phyloP scores from a whole-genome alignment of 1,284 basidiomycete species.

The Phellinidium pouzarii region DNA sequence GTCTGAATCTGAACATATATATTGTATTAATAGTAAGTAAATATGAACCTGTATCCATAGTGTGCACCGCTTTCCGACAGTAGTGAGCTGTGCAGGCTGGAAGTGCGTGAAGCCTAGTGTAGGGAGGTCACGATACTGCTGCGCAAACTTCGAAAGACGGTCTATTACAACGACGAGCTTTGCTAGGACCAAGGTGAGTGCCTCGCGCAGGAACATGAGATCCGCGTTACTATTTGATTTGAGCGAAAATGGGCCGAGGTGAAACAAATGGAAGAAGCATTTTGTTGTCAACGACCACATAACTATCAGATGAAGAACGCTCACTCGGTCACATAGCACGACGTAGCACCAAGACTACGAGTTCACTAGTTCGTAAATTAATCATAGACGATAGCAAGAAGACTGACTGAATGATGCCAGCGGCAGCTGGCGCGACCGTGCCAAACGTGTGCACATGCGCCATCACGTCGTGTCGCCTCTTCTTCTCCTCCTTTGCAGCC shows the following conservation, averaged over 20 bases:
- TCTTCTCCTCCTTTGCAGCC: conserved; percentile 94
- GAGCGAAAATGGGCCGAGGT: not conserved
- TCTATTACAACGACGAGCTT: conserved; percentile 89
- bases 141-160: conserved; percentile 76
- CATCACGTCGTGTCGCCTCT: conserved; percentile 98
- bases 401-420: conserved; percentile 93
- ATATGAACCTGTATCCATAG: conserved; percentile 84
- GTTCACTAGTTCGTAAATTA: conserved; percentile 4
- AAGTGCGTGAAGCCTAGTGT: conserved; percentile 98
- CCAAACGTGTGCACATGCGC: conserved; percentile 99
- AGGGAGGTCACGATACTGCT: conserved; percentile 70
- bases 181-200: conserved; percentile 77
- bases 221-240: conserved; percentile 75
- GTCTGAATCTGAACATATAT: no score
- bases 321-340: conserved; percentile 97
- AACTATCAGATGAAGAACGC: conserved; percentile 25
- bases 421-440: conserved; percentile 87
- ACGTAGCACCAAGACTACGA: conserved; percentile 85
- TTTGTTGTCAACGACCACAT: not conserved
- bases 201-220: conserved; percentile 91
- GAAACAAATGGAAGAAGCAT: not conserved
- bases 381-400: conserved; percentile 5
- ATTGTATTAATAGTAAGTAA: no score
- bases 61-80: conserved; percentile 98
- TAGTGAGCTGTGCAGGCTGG: conserved; percentile 97